Evolutionary conservation across 768 basidiomycete genomes (phyloP), one percentile per base, ranked within the genome.

Genomic region (Trametopsis cervina): DNA sequence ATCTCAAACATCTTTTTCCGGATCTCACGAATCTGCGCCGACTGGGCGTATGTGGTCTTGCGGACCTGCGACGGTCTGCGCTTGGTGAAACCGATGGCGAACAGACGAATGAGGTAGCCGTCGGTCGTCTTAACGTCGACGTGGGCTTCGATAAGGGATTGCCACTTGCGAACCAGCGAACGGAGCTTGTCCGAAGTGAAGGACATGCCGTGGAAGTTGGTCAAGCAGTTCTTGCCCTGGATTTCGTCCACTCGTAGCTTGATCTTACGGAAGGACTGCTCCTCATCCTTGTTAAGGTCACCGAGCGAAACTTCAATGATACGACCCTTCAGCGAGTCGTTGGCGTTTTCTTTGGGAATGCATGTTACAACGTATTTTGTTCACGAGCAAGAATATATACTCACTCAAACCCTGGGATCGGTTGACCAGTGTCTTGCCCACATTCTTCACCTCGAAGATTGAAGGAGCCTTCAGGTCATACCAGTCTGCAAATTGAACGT

Each of bases 201-300:
- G 75, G 95, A 91, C 95, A 99, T 98, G 68, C 96, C 96, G 71
- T 95, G 89, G 89, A 99, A 99, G 73, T 94, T 95, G 68, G 96
- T 98, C 47, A 98, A 80, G 78, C 93, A 96, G 78, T 92, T 96
- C 78, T 94, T 95, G 74, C 96, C 96, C 74, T 96, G 87, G 51
- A 91, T 77, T 63, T 93, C 90, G 66, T 97, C 94, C 63, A 98
- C 80, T 64, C 93, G 89, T 69, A 99, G 83, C 76, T 94, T 93
- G 69, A 99, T 94, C 81, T 99, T 98, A 66, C 96, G 85, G 90
- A 94, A 99, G 48, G 91, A 83, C 66, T 97, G 93, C 66, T 99
- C 96, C 76, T 98, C 96, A 65, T 99, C 96, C 76, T 96, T 96
- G 82, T 92, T 94, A 53, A 99, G 83, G 69, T 99, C 96, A 50